A percentile compares a stretch with the other conserved stretches of the same genome.
phyloP scores from a whole-genome alignment of 768 basidiomycete genomes.

The Chalciporus chontae region DNA sequence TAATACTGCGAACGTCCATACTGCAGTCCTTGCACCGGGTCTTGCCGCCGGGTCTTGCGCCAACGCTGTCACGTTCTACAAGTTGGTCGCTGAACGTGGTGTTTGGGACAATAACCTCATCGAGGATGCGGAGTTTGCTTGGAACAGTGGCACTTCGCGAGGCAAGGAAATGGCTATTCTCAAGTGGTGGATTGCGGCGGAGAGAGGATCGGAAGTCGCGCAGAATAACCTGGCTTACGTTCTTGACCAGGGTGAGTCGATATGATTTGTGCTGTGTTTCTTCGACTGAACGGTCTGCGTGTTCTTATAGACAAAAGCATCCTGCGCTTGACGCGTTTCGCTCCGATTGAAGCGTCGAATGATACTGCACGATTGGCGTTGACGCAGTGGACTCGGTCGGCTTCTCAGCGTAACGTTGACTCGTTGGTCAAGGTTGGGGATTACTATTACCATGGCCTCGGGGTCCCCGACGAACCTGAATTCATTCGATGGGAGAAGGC shows the following conservation, averaged over 20 bases:
- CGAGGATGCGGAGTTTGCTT: constrained; percentile 73
- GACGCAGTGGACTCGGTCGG: constrained; percentile 93
- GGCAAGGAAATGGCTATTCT: constrained; percentile 84
- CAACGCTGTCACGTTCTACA: constrained; percentile 89
- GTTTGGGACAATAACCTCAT: constrained; percentile 81
- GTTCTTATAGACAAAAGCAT: constrained; percentile 59
- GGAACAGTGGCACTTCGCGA: constrained; percentile 65
- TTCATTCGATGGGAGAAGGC: constrained; percentile 78
- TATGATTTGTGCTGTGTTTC: constrained; percentile 27
- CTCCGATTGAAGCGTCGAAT: constrained; percentile 70
- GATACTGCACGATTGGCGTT: constrained; percentile 81
- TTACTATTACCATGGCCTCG: constrained; percentile 91
- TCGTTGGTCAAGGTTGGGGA: constrained; percentile 97
- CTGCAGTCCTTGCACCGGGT: constrained; percentile 40
- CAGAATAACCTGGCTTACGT: constrained; percentile 95
- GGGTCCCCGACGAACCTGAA: constrained; percentile 67
- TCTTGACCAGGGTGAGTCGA: constrained; percentile 77
- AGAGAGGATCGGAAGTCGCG: constrained; percentile 86
- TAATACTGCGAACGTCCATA: constrained; percentile 54
- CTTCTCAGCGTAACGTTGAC: constrained; percentile 92
- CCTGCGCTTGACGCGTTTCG: constrained; percentile 62
- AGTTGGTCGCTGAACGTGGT: constrained; percentile 88
- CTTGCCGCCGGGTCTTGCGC: constrained; percentile 75
- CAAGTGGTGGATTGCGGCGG: constrained; percentile 93
- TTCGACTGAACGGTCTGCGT: constrained; percentile 18